Conservation (phyloP, 306 rosid species). For the Lathyrus oleraceus region DNA sequence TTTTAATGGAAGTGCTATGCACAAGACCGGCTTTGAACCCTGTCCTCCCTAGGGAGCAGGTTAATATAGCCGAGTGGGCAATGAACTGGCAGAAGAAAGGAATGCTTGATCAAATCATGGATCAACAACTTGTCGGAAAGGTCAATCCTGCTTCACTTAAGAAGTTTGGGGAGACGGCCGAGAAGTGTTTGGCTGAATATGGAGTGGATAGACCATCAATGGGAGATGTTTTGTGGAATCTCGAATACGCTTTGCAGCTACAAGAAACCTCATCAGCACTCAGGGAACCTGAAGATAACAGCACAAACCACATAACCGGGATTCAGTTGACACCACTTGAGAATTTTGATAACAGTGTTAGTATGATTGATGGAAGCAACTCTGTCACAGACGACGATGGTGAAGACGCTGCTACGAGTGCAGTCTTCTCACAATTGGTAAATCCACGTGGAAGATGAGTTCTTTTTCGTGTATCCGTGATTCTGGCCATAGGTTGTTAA, state of each 20-base stretch:
- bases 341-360: constrained; percentile 81
- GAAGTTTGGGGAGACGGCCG: constrained; percentile 95
- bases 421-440: constrained; percentile 93
- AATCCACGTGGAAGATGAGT: constrained; percentile 91
- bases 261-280: constrained; percentile 80
- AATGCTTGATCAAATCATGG: constrained; percentile 95
- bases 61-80: constrained; percentile 99
- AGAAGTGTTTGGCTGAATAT: constrained; percentile 89
- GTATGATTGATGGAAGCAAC: constrained; percentile 63
- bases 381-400: constrained; percentile 64
- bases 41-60: constrained; percentile 93
- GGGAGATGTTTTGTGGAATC: constrained; percentile 96
- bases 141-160: constrained; percentile 86
- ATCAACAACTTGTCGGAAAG: constrained; percentile 74
- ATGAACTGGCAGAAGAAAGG: constrained; percentile 97
- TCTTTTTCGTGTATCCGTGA: constrained; percentile 29
- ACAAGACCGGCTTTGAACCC: constrained; percentile 97
- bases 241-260: constrained; percentile 93
- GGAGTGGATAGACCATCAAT: constrained; percentile 96
- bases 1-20: constrained; percentile 94
- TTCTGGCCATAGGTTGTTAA: constrained; percentile 32
- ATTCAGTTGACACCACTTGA: constrained; percentile 73
- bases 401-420: constrained; percentile 85
- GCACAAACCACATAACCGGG: constrained; percentile 87
- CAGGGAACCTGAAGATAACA: constrained; percentile 91